Percentiles rank a stretch among this genome's conserved stretches.
Conservation (phyloP, 192 early-diverging fungal species). For the Coemansia sp. region DNA sequence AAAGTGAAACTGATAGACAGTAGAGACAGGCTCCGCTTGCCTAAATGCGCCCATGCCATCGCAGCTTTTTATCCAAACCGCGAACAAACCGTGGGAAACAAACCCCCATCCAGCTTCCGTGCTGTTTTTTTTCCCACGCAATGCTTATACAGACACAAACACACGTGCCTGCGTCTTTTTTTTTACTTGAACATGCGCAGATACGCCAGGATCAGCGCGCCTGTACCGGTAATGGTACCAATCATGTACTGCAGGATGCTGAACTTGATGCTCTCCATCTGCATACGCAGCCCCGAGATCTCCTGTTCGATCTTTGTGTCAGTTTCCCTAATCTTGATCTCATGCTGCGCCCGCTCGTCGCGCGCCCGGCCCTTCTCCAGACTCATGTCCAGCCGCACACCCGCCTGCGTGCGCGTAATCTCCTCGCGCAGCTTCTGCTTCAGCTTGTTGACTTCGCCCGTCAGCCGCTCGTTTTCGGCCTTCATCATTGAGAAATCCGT, state of each 20-base stretch:
- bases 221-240: constrained; percentile 81
- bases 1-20: background rate
- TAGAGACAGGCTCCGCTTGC: too few relatives aligned
- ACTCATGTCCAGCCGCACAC: constrained; percentile 80
- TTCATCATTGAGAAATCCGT: constrained; percentile 83
- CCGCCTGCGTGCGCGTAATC: constrained; percentile 76
- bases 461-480: constrained; percentile 74
- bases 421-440: constrained; percentile 80
- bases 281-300: constrained; percentile 71
- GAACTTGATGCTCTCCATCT: constrained; percentile 88
- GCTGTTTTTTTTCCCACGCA: constrained; percentile 1
- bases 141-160: background rate
- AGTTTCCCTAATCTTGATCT: constrained; percentile 81
- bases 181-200: constrained; percentile 51
- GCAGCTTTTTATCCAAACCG: background rate
- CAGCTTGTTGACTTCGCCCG: constrained; percentile 82
- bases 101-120: background rate
- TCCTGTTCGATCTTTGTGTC: constrained; percentile 88
- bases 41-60: too few relatives aligned
- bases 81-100: constrained; percentile 1
- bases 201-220: constrained; percentile 67
- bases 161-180: background rate
- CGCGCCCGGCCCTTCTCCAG: constrained; percentile 86
- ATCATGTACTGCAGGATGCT: constrained; percentile 79
- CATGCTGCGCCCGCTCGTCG: constrained; percentile 79